Evolutionary conservation across 148 eudicot species (phyloP).

Genomic region (Bassia scoparia): DNA sequence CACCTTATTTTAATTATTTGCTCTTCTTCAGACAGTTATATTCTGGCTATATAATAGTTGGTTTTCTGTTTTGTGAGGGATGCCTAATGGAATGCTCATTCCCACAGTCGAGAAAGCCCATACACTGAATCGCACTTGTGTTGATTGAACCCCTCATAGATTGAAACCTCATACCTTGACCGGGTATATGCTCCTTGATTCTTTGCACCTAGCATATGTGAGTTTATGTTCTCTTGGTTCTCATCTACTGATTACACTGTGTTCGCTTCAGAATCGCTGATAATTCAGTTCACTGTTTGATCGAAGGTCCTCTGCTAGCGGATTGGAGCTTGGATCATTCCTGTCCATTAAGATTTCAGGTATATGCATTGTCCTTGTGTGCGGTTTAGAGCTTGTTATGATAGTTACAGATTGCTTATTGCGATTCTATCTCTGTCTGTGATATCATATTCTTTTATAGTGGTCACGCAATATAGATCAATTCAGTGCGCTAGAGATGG

Average conservation of each 20-base stretch:
- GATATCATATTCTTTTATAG: conserved; percentile 32
- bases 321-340: conserved; percentile 71
- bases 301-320: conserved; percentile 64
- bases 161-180: conserved; percentile 69
- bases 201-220: neutral
- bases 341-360: conserved; percentile 76
- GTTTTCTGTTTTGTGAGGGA: conserved; percentile 17
- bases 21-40: neutral
- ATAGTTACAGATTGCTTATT: neutral
- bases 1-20: neutral
- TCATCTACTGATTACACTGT: neutral
- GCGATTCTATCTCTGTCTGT: neutral
- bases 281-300: conserved; percentile 85
- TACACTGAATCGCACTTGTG: conserved; percentile 90
- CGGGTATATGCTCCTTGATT: conserved; percentile 39
- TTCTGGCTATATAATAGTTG: neutral
- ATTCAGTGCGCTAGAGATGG: conserved; percentile 97
- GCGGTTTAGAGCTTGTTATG: conserved; percentile 43
- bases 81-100: neutral
- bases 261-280: conserved; percentile 81
- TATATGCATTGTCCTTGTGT: conserved; percentile 70
- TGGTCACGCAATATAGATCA: conserved; percentile 86
- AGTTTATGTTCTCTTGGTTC: neutral
- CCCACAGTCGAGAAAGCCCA: conserved; percentile 83
- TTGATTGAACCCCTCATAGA: conserved; percentile 92